Conservation (phyloP, 1,139 yeast species). For the Nakaseomyces bracarensis region DNA sequence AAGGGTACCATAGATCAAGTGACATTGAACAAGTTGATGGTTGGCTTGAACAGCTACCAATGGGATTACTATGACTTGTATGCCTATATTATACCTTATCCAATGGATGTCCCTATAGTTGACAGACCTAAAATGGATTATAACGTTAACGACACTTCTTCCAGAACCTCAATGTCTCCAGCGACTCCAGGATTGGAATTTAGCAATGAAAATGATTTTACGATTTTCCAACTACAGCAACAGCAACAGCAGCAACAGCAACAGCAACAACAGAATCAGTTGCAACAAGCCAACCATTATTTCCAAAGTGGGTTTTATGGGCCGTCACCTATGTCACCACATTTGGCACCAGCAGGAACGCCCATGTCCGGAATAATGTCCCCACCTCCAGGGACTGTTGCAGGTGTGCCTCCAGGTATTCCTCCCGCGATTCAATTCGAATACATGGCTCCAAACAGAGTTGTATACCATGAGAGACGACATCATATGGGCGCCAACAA, state of each 20-base stretch:
- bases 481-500: no score
- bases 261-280: neutral
- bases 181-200: neutral
- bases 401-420: neutral
- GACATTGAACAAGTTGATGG: constrained; percentile 21
- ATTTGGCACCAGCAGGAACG: neutral
- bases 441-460: constrained; percentile 4
- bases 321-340: neutral
- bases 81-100: constrained; percentile 19
- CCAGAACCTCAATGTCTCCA: neutral
- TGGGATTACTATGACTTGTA: constrained; percentile 29
- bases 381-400: neutral
- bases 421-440: constrained; percentile 6
- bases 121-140: no score
- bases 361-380: neutral
- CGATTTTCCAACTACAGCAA: neutral
- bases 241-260: neutral
- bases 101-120: no score
- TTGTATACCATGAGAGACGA: constrained; percentile 1
- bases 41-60: constrained; percentile 25
- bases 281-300: neutral
- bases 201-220: neutral
- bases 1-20: constrained; percentile 16
- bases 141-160: no score
- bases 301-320: neutral